Evolutionary conservation across 2,329 filamentous ascomycete genomes (phyloP).

Genomic region (Ascochyta lentis): DNA sequence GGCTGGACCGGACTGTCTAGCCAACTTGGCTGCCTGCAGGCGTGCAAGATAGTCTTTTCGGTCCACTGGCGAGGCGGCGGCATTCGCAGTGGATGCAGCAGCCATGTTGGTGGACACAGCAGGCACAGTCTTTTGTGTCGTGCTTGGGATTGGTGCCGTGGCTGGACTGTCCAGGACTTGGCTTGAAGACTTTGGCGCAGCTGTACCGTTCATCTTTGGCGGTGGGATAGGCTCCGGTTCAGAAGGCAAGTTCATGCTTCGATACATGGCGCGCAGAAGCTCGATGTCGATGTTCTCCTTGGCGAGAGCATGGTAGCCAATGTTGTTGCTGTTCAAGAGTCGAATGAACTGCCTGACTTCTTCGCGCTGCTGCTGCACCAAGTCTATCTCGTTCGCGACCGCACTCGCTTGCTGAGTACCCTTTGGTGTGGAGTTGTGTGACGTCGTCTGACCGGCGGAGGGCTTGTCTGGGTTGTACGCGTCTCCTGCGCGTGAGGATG

Average conservation of each 20-base stretch:
- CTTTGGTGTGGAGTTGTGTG: conserved; percentile 5
- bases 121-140: conserved; percentile 22
- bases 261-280: conserved; percentile 37
- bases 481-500: conserved; percentile 9
- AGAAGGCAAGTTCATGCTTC: conserved; percentile 37
- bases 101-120: conserved; percentile 31
- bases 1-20: conserved; percentile 42
- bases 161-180: neutral
- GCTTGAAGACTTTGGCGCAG: conserved; percentile 6
- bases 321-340: conserved; percentile 62
- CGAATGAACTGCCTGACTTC: conserved; percentile 47
- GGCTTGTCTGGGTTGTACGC: conserved; percentile 29
- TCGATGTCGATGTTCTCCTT: conserved; percentile 37
- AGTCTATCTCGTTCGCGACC: conserved; percentile 13
- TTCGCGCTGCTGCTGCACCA: conserved; percentile 35
- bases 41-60: conserved; percentile 79
- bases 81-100: conserved; percentile 23
- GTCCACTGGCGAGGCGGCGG: conserved; percentile 60
- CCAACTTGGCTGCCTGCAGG: conserved; percentile 75
- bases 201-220: conserved; percentile 24
- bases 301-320: conserved; percentile 73
- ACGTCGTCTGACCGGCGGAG: conserved; percentile 21
- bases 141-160: conserved; percentile 12
- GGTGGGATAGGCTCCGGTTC: conserved; percentile 33
- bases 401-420: conserved; percentile 8